These are phyloP conservation scores for Macrolepiota albuminosa DNA, from an alignment of 768 basidiomycete genomes.

Conservation along the genomic window DNA sequence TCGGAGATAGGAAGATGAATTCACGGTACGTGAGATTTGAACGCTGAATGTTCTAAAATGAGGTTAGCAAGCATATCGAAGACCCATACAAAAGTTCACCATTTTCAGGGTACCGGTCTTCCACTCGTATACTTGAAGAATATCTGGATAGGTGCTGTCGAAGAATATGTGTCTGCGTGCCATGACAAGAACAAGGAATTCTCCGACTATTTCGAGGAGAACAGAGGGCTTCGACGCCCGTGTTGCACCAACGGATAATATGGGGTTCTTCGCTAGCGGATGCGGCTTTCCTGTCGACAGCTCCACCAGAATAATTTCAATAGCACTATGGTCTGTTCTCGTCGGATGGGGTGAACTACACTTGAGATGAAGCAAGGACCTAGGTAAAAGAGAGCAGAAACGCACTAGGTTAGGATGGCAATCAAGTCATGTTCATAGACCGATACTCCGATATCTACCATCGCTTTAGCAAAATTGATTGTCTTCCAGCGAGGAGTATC, in stretches of 20 bases:
- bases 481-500: conserved; percentile 24
- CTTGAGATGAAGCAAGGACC: not conserved
- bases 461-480: conserved; percentile 21
- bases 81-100: not conserved
- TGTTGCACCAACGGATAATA: conserved; percentile 22
- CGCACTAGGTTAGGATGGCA: conserved; percentile 35
- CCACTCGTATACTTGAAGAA: conserved; percentile 17
- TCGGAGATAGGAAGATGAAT: conserved; percentile 19
- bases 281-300: conserved; percentile 11
- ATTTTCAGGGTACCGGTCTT: conserved; percentile 13
- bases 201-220: conserved; percentile 17
- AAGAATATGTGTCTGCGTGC: not conserved
- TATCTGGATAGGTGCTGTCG: not conserved
- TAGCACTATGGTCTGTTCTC: not conserved
- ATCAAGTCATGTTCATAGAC: conserved; percentile 40
- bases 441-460: conserved; percentile 39
- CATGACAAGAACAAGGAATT: conserved; percentile 12
- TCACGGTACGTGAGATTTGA: conserved; percentile 17
- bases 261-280: conserved; percentile 11
- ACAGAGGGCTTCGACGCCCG: conserved; percentile 8
- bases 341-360: not conserved
- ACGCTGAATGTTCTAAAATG: not conserved
- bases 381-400: not conserved
- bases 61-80: not conserved
- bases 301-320: conserved; percentile 6